Evolutionary conservation across 2,329 filamentous ascomycete genomes (phyloP).

Genomic region (Calonectria multiphialidica): DNA sequence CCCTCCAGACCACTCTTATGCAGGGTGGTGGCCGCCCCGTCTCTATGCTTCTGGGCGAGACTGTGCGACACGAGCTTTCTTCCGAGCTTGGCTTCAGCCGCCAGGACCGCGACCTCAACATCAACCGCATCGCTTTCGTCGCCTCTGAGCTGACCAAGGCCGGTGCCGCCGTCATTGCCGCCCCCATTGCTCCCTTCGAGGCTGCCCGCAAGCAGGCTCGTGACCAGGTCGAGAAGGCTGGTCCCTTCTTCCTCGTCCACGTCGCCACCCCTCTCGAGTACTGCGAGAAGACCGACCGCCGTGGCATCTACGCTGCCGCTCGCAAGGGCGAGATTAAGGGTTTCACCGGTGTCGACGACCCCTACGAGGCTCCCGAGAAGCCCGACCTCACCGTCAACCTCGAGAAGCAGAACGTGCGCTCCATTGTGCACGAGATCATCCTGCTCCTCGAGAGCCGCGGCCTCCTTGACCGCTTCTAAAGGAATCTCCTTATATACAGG

Average conservation of each 20-base stretch:
- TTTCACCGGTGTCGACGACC: constrained; percentile 98
- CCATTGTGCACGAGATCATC: constrained; percentile 96
- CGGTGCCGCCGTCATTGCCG: constrained; percentile 94
- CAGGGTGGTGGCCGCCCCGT: constrained; percentile 97
- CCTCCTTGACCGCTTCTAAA: constrained; percentile 79
- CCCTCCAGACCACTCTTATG: constrained; percentile 96
- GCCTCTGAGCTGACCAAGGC: constrained; percentile 93
- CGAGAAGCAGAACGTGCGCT: constrained; percentile 88
- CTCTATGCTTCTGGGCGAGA: constrained; percentile 94
- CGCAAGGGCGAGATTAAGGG: constrained; percentile 93
- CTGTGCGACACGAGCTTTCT: constrained; percentile 91
- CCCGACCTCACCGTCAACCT: constrained; percentile 87
- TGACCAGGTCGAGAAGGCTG: constrained; percentile 88
- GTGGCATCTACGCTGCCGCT: constrained; percentile 88
- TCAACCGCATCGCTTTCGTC: constrained; percentile 95
- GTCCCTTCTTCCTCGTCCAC: constrained; percentile 95
- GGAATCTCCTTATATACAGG: background rate
- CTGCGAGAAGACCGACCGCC: constrained; percentile 94
- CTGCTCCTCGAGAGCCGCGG: constrained; percentile 91
- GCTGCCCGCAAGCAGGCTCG: constrained; percentile 80
- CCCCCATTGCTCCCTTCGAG: constrained; percentile 95
- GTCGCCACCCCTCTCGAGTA: constrained; percentile 93
- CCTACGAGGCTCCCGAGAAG: constrained; percentile 88
- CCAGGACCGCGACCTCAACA: constrained; percentile 94
- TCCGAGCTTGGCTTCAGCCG: constrained; percentile 95